Percentiles rank a stretch among this genome's conserved stretches.
phyloP scores from a whole-genome alignment of 2,329 filamentous ascomycete species.

The Alternaria viburni region DNA sequence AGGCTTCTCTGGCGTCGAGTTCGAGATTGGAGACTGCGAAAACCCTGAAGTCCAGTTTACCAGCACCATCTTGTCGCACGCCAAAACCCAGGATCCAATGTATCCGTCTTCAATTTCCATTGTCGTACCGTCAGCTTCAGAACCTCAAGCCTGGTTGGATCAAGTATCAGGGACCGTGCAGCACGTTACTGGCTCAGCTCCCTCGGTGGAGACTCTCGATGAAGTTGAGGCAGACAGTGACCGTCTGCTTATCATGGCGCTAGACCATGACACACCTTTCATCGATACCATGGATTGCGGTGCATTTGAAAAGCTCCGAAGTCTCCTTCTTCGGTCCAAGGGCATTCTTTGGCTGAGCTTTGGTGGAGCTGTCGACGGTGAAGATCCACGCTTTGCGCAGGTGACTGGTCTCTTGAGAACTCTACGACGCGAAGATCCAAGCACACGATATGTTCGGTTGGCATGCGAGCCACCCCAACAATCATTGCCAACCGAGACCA shows the following conservation, averaged over 20 bases:
- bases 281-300: neutral
- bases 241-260: neutral
- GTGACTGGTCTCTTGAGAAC: neutral
- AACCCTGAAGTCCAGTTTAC: neutral
- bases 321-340: neutral
- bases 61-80: neutral
- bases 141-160: neutral
- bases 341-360: conserved; percentile 3
- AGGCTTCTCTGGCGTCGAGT: conserved; percentile 1
- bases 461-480: neutral
- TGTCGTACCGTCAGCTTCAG: neutral
- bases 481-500: neutral
- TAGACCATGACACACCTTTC: neutral
- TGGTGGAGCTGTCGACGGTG: neutral
- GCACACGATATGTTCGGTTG: neutral
- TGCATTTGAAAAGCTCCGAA: neutral
- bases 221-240: neutral
- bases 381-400: neutral
- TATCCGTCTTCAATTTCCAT: neutral
- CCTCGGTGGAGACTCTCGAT: neutral
- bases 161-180: neutral
- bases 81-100: neutral
- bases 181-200: neutral
- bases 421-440: neutral
- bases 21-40: conserved; percentile 1